phyloP scores from a whole-genome alignment of 2,329 filamentous ascomycete genomes.

The Pseudopyrenochaeta lycopersici region DNA sequence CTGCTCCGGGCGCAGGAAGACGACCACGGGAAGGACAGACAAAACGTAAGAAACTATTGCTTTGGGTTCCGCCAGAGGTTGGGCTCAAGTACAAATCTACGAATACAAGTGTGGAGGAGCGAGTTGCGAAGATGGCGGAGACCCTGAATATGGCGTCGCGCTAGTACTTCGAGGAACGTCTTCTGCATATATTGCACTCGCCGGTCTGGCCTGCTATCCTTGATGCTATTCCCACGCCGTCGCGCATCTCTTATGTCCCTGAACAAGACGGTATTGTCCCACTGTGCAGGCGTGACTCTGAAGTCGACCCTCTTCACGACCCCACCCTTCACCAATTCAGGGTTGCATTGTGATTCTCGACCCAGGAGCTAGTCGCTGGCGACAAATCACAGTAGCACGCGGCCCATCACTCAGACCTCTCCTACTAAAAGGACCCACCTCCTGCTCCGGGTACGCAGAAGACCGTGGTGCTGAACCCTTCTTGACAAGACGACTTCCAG shows the following conservation, averaged over 20 bases:
- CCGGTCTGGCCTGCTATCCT: too few relatives aligned
- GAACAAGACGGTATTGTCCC: too few relatives aligned
- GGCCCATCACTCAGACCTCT: constrained; percentile 18
- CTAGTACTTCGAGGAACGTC: background rate
- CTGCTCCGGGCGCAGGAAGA: background rate
- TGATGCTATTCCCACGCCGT: too few relatives aligned
- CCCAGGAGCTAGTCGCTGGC: constrained; percentile 1
- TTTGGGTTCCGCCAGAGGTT: constrained; percentile 6
- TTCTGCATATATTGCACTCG: background rate
- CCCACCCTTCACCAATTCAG: background rate
- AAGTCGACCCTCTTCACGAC: background rate
- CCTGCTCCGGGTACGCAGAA: constrained; percentile 25
- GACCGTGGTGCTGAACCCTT: constrained; percentile 74
- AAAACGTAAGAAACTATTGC: constrained; percentile 10
- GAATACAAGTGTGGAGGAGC: constrained; percentile 16
- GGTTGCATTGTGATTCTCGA: background rate
- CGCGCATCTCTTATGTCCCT: too few relatives aligned
- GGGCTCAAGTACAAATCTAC: constrained; percentile 6
- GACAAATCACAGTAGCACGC: background rate
- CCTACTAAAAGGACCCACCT: constrained; percentile 23
- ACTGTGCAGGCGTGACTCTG: background rate
- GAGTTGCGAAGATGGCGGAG: constrained; percentile 13
- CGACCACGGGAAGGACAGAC: background rate
- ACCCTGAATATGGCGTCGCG: constrained; percentile 3
- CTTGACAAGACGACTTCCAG: constrained; percentile 63